Percentiles rank a stretch among this genome's conserved stretches.
Conservation (phyloP, 192 early-diverging fungal genomes). For the Coemansia biformis region DNA sequence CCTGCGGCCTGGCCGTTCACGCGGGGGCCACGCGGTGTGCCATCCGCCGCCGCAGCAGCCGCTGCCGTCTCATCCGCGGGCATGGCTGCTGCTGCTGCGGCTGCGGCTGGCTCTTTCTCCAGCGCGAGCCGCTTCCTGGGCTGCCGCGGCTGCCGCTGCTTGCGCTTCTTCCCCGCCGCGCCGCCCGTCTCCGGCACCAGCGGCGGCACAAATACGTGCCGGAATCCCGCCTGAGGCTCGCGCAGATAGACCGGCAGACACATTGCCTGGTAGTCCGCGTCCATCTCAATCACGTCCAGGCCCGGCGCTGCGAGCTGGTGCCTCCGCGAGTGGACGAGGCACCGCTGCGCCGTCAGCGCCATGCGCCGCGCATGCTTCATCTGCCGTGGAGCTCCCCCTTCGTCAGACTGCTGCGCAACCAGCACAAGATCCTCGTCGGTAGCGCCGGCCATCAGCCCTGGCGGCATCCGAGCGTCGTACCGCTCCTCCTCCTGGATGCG, state of each 20-base stretch:
- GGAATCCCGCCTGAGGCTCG: conserved; percentile 16
- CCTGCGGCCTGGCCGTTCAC: conserved; percentile 3
- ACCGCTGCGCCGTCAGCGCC: conserved; percentile 25
- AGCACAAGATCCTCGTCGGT: conserved; percentile 16
- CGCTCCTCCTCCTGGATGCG: conserved; percentile 34
- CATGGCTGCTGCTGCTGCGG: neutral
- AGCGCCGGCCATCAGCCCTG: neutral
- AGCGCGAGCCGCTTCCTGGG: conserved; percentile 22
- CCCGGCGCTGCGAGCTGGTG: conserved; percentile 32
- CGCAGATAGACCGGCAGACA: conserved; percentile 37
- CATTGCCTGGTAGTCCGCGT: conserved; percentile 41
- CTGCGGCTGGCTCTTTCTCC: neutral
- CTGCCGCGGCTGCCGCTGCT: conserved; percentile 38
- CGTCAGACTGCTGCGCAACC: conserved; percentile 29
- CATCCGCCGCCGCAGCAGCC: neutral
- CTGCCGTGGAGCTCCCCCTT: conserved; percentile 11
- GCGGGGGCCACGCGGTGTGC: neutral
- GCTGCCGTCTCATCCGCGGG: neutral
- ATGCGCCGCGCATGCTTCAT: conserved; percentile 25
- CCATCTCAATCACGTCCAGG: conserved; percentile 39
- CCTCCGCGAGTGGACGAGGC: conserved; percentile 31
- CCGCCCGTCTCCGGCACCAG: conserved; percentile 10
- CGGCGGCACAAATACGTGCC: conserved; percentile 36
- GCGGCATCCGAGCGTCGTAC: conserved; percentile 6
- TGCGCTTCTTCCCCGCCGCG: conserved; percentile 30